These are phyloP conservation scores for Kazachstania taianensis DNA, from an alignment of 805 yeast genomes.

Conservation along the genomic window DNA sequence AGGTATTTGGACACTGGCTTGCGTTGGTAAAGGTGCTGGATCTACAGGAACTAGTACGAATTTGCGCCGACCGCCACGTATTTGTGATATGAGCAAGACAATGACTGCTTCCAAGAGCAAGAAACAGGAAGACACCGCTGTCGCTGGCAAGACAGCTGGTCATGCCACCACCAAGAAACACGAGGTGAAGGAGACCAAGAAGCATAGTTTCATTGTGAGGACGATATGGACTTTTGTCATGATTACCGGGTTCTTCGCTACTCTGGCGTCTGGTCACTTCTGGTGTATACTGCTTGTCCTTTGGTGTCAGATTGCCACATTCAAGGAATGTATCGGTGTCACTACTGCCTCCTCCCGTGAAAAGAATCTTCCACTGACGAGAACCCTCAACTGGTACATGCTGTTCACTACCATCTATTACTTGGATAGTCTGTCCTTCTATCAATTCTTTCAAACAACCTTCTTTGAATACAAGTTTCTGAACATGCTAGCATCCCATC, in stretches of 20 bases:
- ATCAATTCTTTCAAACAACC: slow-evolving; percentile 51
- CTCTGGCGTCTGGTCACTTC: slow-evolving; percentile 75
- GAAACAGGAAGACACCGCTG: neutral
- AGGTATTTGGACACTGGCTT: no score
- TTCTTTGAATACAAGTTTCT: slow-evolving; percentile 31
- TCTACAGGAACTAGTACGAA: no score
- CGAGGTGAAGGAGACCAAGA: slow-evolving; percentile 15
- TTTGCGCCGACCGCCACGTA: no score
- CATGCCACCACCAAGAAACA: neutral
- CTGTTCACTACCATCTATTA: slow-evolving; percentile 79
- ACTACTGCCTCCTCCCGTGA: slow-evolving; percentile 71
- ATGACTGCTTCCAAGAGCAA: slow-evolving; percentile 1
- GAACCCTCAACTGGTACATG: slow-evolving; percentile 87
- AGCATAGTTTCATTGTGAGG: slow-evolving; percentile 55
- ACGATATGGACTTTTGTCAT: slow-evolving; percentile 90
- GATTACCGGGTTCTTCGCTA: slow-evolving; percentile 62
- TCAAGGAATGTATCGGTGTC: slow-evolving; percentile 84
- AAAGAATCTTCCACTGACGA: slow-evolving; percentile 72
- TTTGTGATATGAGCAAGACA: no score
- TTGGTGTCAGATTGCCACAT: slow-evolving; percentile 69
- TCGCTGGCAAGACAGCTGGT: neutral
- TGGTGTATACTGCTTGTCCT: slow-evolving; percentile 67
- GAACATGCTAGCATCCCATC: slow-evolving; percentile 59
- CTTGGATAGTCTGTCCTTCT: slow-evolving; percentile 76
- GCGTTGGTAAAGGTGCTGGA: no score